A percentile compares a stretch with the other conserved stretches of the same genome.
Evolutionary conservation across 495 filamentous ascomycete species (phyloP).

Genomic region (Lasiosphaeria miniovina): DNA sequence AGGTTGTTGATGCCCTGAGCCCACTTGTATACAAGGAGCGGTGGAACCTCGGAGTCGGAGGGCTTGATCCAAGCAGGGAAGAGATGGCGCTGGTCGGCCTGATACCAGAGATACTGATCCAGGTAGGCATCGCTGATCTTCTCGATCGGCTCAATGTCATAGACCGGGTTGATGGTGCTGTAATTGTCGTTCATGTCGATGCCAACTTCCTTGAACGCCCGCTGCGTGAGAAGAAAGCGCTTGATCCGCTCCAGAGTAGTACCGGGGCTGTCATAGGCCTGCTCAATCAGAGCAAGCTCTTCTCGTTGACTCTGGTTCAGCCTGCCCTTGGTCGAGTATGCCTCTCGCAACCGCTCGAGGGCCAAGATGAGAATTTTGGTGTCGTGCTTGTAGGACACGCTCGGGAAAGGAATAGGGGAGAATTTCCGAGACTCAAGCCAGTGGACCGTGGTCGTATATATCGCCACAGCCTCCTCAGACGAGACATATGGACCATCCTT

Average conservation of each 20-base stretch:
- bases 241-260: conserved; percentile 97
- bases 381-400: conserved; percentile 99
- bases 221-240: conserved; percentile 92
- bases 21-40: conserved; percentile 96
- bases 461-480: conserved; percentile 96
- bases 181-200: conserved; percentile 99
- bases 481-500: conserved; percentile 99
- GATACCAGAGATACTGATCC: conserved; percentile 99
- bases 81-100: conserved; percentile 95
- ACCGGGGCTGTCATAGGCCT: conserved; percentile 96
- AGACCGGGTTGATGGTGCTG: conserved; percentile 97
- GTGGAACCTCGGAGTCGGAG: conserved; percentile 98
- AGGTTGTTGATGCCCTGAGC: conserved; percentile 99
- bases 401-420: conserved; percentile 97
- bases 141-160: conserved; percentile 98
- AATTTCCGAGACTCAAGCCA: conserved; percentile 99
- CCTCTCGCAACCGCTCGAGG: conserved; percentile 88
- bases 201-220: conserved; percentile 98
- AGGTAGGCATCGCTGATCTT: conserved; percentile 99
- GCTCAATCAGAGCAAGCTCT: conserved; percentile 95
- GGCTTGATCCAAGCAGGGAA: conserved; percentile 99
- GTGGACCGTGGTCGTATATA: conserved; percentile 98
- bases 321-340: conserved; percentile 96
- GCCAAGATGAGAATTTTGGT: conserved; percentile 98
- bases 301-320: conserved; percentile 98